phyloP scores from a whole-genome alignment of 495 filamentous ascomycete species.

The Lasiosphaeria miniovina region DNA sequence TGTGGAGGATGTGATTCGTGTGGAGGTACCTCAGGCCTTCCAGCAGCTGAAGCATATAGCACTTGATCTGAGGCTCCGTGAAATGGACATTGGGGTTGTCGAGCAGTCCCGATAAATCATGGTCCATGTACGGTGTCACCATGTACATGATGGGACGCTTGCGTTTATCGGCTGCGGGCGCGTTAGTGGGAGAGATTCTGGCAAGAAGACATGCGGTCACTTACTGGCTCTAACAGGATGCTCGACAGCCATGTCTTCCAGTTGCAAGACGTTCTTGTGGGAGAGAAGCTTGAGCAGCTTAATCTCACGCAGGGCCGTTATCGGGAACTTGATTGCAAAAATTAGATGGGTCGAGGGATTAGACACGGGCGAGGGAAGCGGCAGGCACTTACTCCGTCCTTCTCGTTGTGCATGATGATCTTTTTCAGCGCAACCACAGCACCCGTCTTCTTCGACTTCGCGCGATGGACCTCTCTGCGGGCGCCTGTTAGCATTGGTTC shows the following conservation, averaged over 20 bases:
- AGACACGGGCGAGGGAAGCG: not conserved
- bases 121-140: constrained; percentile 99
- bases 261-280: constrained; percentile 79
- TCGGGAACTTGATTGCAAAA: constrained; percentile 56
- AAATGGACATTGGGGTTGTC: constrained; percentile 90
- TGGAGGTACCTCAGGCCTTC: constrained; percentile 89
- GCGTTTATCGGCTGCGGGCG: constrained; percentile 59
- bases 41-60: constrained; percentile 92
- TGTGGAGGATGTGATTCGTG: constrained; percentile 83
- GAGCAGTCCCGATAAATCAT: constrained; percentile 91
- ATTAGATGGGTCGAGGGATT: not conserved
- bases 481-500: not conserved
- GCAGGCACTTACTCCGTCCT: constrained; percentile 62
- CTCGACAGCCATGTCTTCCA: constrained; percentile 97
- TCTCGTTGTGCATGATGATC: constrained; percentile 84
- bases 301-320: constrained; percentile 81
- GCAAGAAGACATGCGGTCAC: constrained; percentile 17
- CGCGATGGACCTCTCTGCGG: constrained; percentile 84
- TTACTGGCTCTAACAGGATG: constrained; percentile 60
- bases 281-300: constrained; percentile 92
- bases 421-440: constrained; percentile 88
- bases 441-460: constrained; percentile 69
- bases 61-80: constrained; percentile 89
- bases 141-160: constrained; percentile 93
- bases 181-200: not conserved